Evolutionary conservation across 202 grass and related monocot species (phyloP), one percentile per base, ranked within the genome.

Genomic region (Musa balbisiana): DNA sequence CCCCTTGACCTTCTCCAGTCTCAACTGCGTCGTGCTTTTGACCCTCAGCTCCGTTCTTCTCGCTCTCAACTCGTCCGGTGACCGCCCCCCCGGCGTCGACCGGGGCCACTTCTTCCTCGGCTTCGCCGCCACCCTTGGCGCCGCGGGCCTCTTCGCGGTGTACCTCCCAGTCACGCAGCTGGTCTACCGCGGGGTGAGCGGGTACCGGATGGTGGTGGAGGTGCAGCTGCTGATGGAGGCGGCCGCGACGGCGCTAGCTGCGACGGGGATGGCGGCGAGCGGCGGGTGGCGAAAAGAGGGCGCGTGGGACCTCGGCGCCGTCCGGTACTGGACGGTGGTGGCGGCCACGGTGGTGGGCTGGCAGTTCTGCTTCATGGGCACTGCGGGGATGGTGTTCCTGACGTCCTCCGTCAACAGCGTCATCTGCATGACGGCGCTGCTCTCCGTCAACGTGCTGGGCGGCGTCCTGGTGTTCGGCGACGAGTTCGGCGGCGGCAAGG

Each of bases 291-390:
- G 82, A 62, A 90, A 90, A 75, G 51, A 74, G 10, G 80, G 71
- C 21, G 52, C 62, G 29, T 96, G 93, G 93, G 74, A 96, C 82
- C 86, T 83, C 13, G 80, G 85, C 5, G 51, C 78, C 29, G 82
- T 68, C 0, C 73, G 81, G 59, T 96, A 92, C 84, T 96, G 93
- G 93, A 73, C 56, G 2, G 68, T 88, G 73, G 64, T 92, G 23
- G 59, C 33, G 2, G 74, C 86, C 59, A 84, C 81, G 49, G 90
- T 97, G 55, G 75, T 84, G 5, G 88, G 87, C 52, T 97, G 93
- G 93, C 93, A 97, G 87, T 76, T 91, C 19, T 92, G 93, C 79
- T 97, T 97, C 82, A 97, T 97, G 93, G 90, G 93, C 52, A 97
- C 93, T 15, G 93, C 93, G 0, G 92, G 92, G 51, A 83, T 90